Conservation (phyloP, 2,329 filamentous ascomycete species). For the Colletotrichum ledebouriae region DNA sequence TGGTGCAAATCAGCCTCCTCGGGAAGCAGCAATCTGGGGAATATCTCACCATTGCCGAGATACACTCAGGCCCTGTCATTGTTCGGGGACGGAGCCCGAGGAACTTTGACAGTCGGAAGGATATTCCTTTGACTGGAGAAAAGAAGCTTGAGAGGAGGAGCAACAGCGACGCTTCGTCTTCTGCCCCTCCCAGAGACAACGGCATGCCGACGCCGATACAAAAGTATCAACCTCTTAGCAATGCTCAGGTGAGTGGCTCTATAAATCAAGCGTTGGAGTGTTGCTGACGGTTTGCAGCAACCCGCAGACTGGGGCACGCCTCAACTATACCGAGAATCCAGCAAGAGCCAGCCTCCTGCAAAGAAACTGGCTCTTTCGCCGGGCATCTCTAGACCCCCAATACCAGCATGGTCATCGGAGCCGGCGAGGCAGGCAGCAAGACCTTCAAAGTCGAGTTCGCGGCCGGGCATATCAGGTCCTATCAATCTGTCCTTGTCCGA, state of each 20-base stretch:
- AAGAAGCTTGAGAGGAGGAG: conserved; percentile 61
- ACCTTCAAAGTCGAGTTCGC: conserved; percentile 19
- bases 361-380: conserved; percentile 69
- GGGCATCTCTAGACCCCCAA: conserved; percentile 63
- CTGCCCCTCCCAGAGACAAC: conserved; percentile 46
- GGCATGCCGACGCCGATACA: conserved; percentile 20
- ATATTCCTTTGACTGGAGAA: conserved; percentile 78
- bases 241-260: conserved; percentile 50
- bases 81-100: conserved; percentile 92
- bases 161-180: conserved; percentile 49
- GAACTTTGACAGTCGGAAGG: conserved; percentile 93
- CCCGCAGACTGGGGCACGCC: conserved; percentile 61
- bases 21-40: conserved; percentile 79
- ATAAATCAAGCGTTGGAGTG: conserved; percentile 1
- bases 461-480: conserved; percentile 51
- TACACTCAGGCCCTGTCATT: conserved; percentile 93
- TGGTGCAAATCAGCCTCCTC: conserved; percentile 86
- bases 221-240: conserved; percentile 51
- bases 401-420: conserved; percentile 64
- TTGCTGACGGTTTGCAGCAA: conserved; percentile 47
- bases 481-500: conserved; percentile 71
- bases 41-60: conserved; percentile 81
- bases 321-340: conserved; percentile 53
- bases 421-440: conserved; percentile 41
- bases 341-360: conserved; percentile 60